Conservation (phyloP, 129 eudicot genomes). For the Helianthus tuberosus region DNA sequence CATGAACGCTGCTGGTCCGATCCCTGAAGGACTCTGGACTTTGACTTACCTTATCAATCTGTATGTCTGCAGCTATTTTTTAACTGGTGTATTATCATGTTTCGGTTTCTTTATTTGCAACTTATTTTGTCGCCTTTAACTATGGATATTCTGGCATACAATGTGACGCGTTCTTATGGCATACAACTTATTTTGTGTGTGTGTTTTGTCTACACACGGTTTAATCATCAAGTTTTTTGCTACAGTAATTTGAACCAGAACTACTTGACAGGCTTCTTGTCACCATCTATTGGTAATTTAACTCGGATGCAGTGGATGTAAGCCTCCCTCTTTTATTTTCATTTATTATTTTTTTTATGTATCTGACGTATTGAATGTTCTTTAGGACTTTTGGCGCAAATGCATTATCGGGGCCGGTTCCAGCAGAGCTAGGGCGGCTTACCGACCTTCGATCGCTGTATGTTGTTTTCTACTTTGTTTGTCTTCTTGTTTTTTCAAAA, state of each 20-base stretch:
- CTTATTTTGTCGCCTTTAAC: not conserved
- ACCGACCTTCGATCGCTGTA: conserved; percentile 44
- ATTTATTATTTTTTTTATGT: not conserved
- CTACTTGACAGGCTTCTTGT: conserved; percentile 65
- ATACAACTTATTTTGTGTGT: not conserved
- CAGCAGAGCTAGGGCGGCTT: conserved; percentile 65
- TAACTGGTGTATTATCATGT: not conserved
- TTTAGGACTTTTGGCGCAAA: conserved; percentile 60
- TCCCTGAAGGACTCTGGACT: conserved; percentile 80
- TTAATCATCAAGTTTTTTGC: not conserved
- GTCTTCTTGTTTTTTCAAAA: not conserved
- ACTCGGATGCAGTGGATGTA: conserved; percentile 74
- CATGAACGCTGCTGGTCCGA: conserved; percentile 39
- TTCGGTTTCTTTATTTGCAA: not conserved
- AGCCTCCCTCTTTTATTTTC: conserved; percentile 9
- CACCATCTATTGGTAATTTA: conserved; percentile 68
- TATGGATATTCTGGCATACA: not conserved
- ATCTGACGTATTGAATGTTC: not conserved
- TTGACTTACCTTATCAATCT: conserved; percentile 55
- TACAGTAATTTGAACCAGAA: conserved; percentile 58
- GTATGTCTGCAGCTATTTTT: conserved; percentile 40
- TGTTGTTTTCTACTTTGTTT: not conserved
- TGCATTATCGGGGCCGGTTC: conserved; percentile 71
- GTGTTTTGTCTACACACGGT: not conserved
- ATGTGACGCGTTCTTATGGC: too few species aligned